Evolutionary conservation across 1,284 basidiomycete genomes (phyloP).

Genomic region (Sporisorium reilianum): DNA sequence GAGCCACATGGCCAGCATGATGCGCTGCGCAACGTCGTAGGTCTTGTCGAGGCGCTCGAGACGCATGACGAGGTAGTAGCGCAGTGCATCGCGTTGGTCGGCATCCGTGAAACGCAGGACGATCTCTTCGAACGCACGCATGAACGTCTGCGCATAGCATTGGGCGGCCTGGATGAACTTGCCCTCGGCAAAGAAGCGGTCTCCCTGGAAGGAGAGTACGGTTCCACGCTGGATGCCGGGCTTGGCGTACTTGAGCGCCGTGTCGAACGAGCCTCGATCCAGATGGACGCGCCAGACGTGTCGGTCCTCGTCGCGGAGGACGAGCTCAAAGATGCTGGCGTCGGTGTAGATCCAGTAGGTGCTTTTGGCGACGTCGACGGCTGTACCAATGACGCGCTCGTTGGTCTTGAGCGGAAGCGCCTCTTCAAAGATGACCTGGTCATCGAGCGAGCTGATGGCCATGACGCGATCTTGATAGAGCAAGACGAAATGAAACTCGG

Average conservation of each 20-base stretch:
- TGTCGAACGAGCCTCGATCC: conserved; percentile 80
- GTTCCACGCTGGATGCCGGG: conserved; percentile 85
- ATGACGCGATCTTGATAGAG: conserved; percentile 84
- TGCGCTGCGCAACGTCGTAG: conserved; percentile 84
- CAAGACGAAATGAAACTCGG: conserved; percentile 91
- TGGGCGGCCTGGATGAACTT: conserved; percentile 91
- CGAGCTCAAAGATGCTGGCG: conserved; percentile 88
- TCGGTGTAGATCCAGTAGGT: conserved; percentile 97
- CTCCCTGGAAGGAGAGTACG: conserved; percentile 86
- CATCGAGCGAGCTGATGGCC: conserved; percentile 83
- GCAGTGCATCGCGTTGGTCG: conserved; percentile 89
- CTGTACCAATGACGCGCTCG: conserved; percentile 60
- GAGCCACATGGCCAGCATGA: conserved; percentile 99
- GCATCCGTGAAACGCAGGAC: conserved; percentile 89
- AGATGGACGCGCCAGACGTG: conserved; percentile 95
- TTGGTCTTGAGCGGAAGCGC: conserved; percentile 54
- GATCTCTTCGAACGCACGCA: conserved; percentile 88
- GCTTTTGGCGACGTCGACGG: conserved; percentile 81
- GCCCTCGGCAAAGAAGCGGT: conserved; percentile 83
- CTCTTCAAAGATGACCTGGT: conserved; percentile 87
- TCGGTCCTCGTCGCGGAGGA: conserved; percentile 86
- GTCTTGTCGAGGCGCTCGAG: conserved; percentile 84
- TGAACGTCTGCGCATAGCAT: conserved; percentile 79
- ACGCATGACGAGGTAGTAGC: conserved; percentile 88
- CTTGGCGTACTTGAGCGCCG: conserved; percentile 84